Evolutionary conservation across 208 protist genomes (phyloP), one percentile per base, ranked within the genome.

Genomic region (Leishmania arabica): DNA sequence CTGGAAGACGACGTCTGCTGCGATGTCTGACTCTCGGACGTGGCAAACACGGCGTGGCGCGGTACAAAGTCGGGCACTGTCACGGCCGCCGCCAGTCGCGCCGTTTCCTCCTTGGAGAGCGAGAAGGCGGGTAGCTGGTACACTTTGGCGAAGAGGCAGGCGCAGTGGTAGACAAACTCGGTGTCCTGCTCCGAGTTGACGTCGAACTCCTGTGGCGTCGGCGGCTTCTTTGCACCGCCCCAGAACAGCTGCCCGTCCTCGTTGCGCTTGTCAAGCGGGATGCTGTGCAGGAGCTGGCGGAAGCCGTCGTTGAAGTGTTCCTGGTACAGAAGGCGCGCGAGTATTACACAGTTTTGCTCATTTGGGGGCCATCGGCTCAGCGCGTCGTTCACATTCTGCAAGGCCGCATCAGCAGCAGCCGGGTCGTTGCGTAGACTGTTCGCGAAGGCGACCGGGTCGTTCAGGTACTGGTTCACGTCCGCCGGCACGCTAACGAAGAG

Each of bases 211-310:
- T 96, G 89, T 60, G 95, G 90, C n/a, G 75, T 94, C 1, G 97
- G 97, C 51, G 92, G 92, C 75, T 95, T 97, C 86, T 98, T 98
- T 13, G 95, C 88, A 53, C 96, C 97, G 75, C 90, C 93, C 97
- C 97, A 99, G 78, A 99, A 99, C 17, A 95, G 91, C 79, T 93
- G 91, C 3, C 96, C 97, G 60, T 94, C 89, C 47, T 97, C 93
- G 31, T 92, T 99, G 7, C 96, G 79, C 90, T 97, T 96, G 90
- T 99, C 99, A 31, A 96, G 78, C 34, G 99, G 99, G 87, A 99
- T 99, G 88, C 99, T 99, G 86, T 96, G 94, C 47, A 99, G 94
- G 37, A 99, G 93, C 90, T 99, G 98, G 56, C 89, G 75, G 81
- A 99, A 99, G 45, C 90, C 87, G 68, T 99, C 91, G 85, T 95